Percentiles rank a stretch among this genome's conserved stretches.
Evolutionary conservation across 1,284 basidiomycete species (phyloP).

Genomic region (Rhizoctonia solani): DNA sequence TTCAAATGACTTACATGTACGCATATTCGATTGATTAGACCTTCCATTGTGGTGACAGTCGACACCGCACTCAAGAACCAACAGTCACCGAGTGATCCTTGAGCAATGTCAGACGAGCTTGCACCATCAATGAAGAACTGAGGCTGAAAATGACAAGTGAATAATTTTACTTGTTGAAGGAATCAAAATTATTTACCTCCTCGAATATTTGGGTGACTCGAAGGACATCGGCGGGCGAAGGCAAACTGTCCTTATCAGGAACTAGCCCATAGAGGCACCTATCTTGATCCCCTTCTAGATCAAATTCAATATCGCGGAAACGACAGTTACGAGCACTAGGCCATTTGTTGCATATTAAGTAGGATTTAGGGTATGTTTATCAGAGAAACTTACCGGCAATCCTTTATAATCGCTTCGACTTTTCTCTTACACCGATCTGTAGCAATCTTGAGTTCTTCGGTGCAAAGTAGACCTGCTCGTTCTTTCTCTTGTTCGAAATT

Average conservation of each 20-base stretch:
- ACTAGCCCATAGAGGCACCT: constrained; percentile 51
- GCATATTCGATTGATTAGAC: constrained; percentile 55
- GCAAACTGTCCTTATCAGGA: not conserved
- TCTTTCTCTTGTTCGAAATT: no score
- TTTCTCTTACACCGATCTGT: constrained; percentile 30
- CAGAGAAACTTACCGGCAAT: constrained; percentile 38
- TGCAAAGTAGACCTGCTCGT: constrained; percentile 7
- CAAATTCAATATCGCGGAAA: constrained; percentile 56
- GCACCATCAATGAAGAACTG: constrained; percentile 52
- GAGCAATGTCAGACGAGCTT: constrained; percentile 48
- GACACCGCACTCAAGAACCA: constrained; percentile 57
- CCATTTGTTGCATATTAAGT: not conserved
- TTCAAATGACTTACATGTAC: constrained; percentile 50
- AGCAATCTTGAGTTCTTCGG: constrained; percentile 30
- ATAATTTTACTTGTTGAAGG: no score
- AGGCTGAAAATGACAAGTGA: constrained; percentile 41
- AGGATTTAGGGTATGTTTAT: not conserved
- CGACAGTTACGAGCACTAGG: not conserved
- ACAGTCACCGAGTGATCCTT: constrained; percentile 53
- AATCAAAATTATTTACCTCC: constrained; percentile 37
- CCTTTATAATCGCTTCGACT: constrained; percentile 26
- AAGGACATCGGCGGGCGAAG: constrained; percentile 44
- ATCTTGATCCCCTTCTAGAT: constrained; percentile 52
- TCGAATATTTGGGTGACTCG: constrained; percentile 54
- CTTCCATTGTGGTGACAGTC: constrained; percentile 47